Base-by-base conservation (phyloP, 768 basidiomycete genomes). In the Leccinellum albellum region DNA sequence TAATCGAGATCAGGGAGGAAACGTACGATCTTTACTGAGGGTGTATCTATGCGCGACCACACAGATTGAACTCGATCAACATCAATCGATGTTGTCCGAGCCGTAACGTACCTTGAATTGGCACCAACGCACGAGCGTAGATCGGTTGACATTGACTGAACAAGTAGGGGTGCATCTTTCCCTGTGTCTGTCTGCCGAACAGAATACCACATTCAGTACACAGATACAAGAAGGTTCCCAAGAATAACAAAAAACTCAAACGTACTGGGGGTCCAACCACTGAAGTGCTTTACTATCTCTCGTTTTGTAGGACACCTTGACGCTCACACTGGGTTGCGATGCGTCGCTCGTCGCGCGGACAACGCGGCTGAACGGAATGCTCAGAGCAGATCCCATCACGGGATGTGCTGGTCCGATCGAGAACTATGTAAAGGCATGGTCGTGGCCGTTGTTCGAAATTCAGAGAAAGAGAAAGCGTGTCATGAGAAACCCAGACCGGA, bases 101-200 rank as follows among this genome's bases (percentile, higher is more conserved):
- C n/a, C 29, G 31, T 47, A 37, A 50, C 59, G 24, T 40, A 84
- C 87, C 87, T 80, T 94, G 92, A 49, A 91, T 67, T 0, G 93
- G 94, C 0, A 85, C 80, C 45, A 95, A 74, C 3, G 86, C 79
- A 44, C 94, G 82, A 4, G 89, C 89, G 66, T 94, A 93, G 64
- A 94, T 95, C 1, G 94, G 91, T 64, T 97, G 94, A 67, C 88
- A 91, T 66, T 96, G 95, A 60, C 90, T 92, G 78, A 95, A 98
- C n/a, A 96, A 74, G 73, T 88, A 96, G 0, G 91, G 88, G 70
- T 89, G 86, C 24, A 73, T 75, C 64, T 91, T 92, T n/a, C 91
- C 91, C 60, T 91, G 89, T 0, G 94, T 96, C 73, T 94, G 91
- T 58, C 89, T 90, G 24, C 17, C 29, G 20, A 49, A 20, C 8